These are phyloP conservation scores for Salix brachista DNA, from an alignment of 345 rosid genomes.

Conservation along the genomic window DNA sequence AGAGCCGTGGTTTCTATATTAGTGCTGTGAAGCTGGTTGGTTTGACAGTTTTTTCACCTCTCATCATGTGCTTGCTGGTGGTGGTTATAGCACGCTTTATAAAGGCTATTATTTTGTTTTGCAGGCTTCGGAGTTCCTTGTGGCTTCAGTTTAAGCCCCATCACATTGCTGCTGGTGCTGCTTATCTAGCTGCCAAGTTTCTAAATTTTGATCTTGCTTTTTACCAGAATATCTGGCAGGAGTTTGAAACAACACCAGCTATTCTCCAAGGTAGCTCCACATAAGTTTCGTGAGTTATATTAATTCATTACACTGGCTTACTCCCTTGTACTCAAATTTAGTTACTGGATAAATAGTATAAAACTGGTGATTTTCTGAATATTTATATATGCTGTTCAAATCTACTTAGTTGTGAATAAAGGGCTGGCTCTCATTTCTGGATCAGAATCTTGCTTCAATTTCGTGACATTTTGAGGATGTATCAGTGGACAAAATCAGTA, in stretches of 20 bases:
- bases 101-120: constrained; percentile 21
- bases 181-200: constrained; percentile 62
- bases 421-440: background rate
- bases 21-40: constrained; percentile 20
- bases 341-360: background rate
- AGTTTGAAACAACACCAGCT: constrained; percentile 59
- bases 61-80: constrained; percentile 1
- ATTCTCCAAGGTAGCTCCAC: constrained; percentile 53
- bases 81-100: background rate
- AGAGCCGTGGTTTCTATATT: constrained; percentile 20
- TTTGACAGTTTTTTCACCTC: constrained; percentile 14
- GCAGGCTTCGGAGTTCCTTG: constrained; percentile 74
- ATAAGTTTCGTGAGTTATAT: background rate
- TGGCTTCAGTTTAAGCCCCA: constrained; percentile 84
- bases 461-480: background rate
- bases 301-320: background rate
- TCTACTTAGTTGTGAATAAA: background rate
- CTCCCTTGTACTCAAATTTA: background rate
- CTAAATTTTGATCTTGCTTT: constrained; percentile 51
- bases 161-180: constrained; percentile 84
- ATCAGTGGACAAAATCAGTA: background rate
- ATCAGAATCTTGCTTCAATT: background rate
- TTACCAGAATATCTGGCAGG: constrained; percentile 59
- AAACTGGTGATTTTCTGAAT: background rate
- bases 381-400: background rate